A percentile compares a stretch with the other conserved stretches of the same genome.
These are phyloP conservation scores for Fonsecaea monophora DNA, from an alignment of 2,329 filamentous ascomycete genomes.

Conservation along the genomic window DNA sequence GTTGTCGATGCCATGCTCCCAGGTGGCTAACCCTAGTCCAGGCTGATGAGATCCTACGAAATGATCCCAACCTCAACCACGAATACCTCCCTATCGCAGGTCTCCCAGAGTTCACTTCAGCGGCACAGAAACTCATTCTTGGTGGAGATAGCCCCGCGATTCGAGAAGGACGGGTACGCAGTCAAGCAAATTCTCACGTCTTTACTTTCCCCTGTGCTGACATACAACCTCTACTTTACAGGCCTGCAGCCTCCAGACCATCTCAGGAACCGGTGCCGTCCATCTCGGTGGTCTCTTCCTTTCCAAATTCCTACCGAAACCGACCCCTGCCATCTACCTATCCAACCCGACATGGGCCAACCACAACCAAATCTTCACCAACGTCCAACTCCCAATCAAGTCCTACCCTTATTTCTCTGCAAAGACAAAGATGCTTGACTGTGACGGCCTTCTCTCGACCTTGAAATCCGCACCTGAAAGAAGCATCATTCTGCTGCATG, in stretches of 20 bases:
- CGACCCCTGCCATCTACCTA: slow-evolving; percentile 78
- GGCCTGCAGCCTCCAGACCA: slow-evolving; percentile 83
- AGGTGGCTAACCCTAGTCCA: slow-evolving; percentile 48
- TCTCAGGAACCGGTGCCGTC: slow-evolving; percentile 94
- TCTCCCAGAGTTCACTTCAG: slow-evolving; percentile 81
- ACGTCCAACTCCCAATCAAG: slow-evolving; percentile 78
- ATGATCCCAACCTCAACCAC: slow-evolving; percentile 91
- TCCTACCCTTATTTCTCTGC: slow-evolving; percentile 95
- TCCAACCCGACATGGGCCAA: slow-evolving; percentile 98
- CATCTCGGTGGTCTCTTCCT: slow-evolving; percentile 95
- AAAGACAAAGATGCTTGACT: slow-evolving; percentile 87
- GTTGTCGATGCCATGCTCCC: neutral
- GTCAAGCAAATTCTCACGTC: slow-evolving; percentile 13
- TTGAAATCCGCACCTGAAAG: slow-evolving; percentile 74
- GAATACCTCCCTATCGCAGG: slow-evolving; percentile 98
- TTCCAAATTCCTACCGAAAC: slow-evolving; percentile 78
- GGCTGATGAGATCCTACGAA: slow-evolving; percentile 88
- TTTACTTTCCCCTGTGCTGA: neutral
- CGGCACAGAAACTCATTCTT: slow-evolving; percentile 88
- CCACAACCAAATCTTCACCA: slow-evolving; percentile 97
- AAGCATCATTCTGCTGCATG: slow-evolving; percentile 89
- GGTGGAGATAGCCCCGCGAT: slow-evolving; percentile 81
- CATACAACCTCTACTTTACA: slow-evolving; percentile 41
- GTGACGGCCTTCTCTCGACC: slow-evolving; percentile 80
- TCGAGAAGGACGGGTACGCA: slow-evolving; percentile 74